Base-by-base conservation (phyloP, 306 rosid genomes). In the Cercis canadensis region DNA sequence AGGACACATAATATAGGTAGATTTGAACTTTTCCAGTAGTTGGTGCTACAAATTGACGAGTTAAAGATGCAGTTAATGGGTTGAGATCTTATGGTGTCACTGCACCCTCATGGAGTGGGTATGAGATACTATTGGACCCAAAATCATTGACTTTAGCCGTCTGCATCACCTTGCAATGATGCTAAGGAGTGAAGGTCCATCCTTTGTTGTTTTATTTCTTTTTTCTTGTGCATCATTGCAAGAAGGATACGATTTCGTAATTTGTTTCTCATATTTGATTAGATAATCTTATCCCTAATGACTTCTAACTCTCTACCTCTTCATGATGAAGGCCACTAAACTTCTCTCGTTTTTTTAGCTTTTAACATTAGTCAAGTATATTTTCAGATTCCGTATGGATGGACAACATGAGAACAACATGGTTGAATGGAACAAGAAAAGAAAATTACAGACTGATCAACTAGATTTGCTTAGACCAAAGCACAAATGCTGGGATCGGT, bases 391-490 rank as follows among this genome's bases (percentile, higher is more conserved):
- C 12, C 75, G 15, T 60, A 59, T 62, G 58, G 73, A 80, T 56
- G 69, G 61, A 60, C 49, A 72, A 39, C 53, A 49, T 55, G 53
- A 58, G 62, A 60, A 58, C 5, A 29, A 49, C 55, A 62, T 51
- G n/a, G 52, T 75, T 47, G 79, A 78, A 31, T 72, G 75, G 71
- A 78, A 73, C 70, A 92, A 83, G 84, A 92, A 92, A 72, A 88
- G 98, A 75, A 92, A 90, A 72, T 43, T 86, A 29, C 87, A 69
- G 39, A 70, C 64, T 2, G 90, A 88, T 65, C 87, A 83, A 45
- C 69, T 86, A 62, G 89, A 78, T 73, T 77, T 85, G 75, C 86
- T 88, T 33, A 67, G 72, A 70, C 76, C 88, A 10, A 90, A 85
- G 87, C 89, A 83, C 58, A 84, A 67, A 75, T 82, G 91, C 70